Percentiles rank a stretch among this genome's conserved stretches.
Evolutionary conservation across 129 eudicot species (phyloP).

Genomic region (Oenanthe sinensis): DNA sequence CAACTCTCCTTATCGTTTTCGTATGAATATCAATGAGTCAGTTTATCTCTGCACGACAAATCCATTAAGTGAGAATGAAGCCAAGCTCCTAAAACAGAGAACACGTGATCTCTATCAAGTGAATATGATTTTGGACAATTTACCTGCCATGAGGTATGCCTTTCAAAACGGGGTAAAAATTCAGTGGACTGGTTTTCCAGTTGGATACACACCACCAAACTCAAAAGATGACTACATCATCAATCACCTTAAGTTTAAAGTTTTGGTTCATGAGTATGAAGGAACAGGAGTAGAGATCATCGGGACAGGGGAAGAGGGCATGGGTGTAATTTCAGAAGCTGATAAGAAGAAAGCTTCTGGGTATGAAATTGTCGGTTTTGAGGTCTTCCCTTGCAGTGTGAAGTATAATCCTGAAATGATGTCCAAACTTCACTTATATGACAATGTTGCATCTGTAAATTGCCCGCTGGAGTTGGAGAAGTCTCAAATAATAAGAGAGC

Average conservation of each 20-base stretch:
- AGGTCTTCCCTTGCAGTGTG: constrained; percentile 63
- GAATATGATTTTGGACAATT: constrained; percentile 58
- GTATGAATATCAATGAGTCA: constrained; percentile 61
- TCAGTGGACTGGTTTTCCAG: constrained; percentile 73
- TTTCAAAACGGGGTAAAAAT: constrained; percentile 48
- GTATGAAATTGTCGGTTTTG: constrained; percentile 70
- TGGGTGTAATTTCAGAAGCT: constrained; percentile 59
- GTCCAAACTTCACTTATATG: constrained; percentile 49
- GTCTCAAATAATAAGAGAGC: constrained; percentile 58
- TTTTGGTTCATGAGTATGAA: constrained; percentile 63
- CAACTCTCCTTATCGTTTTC: constrained; percentile 71
- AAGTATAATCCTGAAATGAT: constrained; percentile 52
- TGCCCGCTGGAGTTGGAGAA: constrained; percentile 46
- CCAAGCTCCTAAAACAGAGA: constrained; percentile 72
- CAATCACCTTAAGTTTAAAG: constrained; percentile 63
- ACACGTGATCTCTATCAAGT: constrained; percentile 71
- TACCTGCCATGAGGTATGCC: constrained; percentile 60
- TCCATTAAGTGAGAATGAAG: constrained; percentile 47
- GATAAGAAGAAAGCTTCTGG: constrained; percentile 69
- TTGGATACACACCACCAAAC: constrained; percentile 48
- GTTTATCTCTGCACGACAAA: constrained; percentile 60
- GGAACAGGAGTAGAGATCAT: constrained; percentile 71
- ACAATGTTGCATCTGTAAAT: constrained; percentile 27
- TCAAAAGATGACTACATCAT: constrained; percentile 57
- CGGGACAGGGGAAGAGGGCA: constrained; percentile 81